These are phyloP conservation scores for Kluyveromyces aestuarii DNA, from an alignment of 805 yeast species.

Conservation along the genomic window DNA sequence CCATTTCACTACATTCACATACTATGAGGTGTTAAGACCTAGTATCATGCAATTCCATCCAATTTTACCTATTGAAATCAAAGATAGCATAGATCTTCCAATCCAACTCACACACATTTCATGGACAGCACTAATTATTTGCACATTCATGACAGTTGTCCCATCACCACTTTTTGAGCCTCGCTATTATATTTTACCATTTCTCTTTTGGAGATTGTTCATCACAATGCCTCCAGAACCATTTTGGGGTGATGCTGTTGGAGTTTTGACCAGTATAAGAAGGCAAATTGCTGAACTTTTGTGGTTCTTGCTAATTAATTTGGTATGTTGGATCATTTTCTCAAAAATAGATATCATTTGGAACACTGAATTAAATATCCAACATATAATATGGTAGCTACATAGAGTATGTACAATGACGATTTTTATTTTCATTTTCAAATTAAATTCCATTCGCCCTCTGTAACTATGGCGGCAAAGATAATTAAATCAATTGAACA, in stretches of 20 bases:
- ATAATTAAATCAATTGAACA: background rate
- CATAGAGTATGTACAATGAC: background rate
- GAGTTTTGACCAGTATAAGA: slow-evolving; percentile 16
- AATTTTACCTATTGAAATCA: slow-evolving; percentile 30
- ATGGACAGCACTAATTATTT: slow-evolving; percentile 41
- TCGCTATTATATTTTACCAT: slow-evolving; percentile 81
- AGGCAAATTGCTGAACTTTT: slow-evolving; percentile 45
- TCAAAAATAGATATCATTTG: slow-evolving; percentile 56
- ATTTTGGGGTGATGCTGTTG: slow-evolving; percentile 16
- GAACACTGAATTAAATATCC: slow-evolving; percentile 50
- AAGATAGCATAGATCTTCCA: slow-evolving; percentile 29
- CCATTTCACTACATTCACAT: slow-evolving; percentile 44
- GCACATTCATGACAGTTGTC: slow-evolving; percentile 52
- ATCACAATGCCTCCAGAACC: slow-evolving; percentile 33
- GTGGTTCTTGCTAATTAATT: slow-evolving; percentile 55
- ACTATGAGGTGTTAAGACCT: slow-evolving; percentile 28
- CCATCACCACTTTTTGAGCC: slow-evolving; percentile 95
- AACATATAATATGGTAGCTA: slow-evolving; percentile 79
- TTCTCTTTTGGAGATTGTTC: slow-evolving; percentile 61
- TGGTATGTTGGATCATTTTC: slow-evolving; percentile 46
- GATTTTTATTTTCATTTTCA: background rate
- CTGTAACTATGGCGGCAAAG: background rate
- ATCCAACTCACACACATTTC: slow-evolving; percentile 37
- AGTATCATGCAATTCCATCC: slow-evolving; percentile 30
- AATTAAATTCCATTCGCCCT: background rate